Evolutionary conservation across 768 basidiomycete genomes (phyloP).

Genomic region (Mycena rebaudengoi): DNA sequence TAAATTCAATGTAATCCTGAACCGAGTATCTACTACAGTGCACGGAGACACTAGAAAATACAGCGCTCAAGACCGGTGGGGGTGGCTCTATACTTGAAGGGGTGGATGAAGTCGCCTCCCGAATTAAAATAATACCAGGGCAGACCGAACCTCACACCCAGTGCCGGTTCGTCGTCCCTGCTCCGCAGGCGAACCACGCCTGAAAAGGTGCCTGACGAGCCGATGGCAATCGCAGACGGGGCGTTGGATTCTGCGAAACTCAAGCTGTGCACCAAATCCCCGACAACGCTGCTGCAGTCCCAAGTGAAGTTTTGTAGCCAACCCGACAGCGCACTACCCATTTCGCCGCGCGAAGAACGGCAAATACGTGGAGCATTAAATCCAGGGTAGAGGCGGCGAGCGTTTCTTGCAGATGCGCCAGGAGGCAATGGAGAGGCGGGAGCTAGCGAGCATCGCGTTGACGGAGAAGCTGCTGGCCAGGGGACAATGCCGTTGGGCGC

Average conservation of each 20-base stretch:
- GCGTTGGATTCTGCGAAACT: not conserved
- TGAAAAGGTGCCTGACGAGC: not conserved
- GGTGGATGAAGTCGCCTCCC: not conserved
- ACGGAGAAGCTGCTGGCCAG: conserved; percentile 6
- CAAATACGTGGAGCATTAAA: not conserved
- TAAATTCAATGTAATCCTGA: too few relatives aligned
- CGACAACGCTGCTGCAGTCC: not conserved
- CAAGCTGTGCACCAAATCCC: not conserved
- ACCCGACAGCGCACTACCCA: not conserved
- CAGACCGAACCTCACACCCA: not conserved
- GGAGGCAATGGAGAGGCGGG: conserved; percentile 2
- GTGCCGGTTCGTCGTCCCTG: not conserved
- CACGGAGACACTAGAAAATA: too few relatives aligned
- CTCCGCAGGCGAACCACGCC: not conserved
- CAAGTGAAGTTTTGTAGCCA: not conserved
- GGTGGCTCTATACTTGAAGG: not conserved
- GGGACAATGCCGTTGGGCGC: not conserved
- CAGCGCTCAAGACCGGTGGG: too few relatives aligned
- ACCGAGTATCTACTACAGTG: too few relatives aligned
- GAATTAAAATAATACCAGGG: conserved; percentile 8
- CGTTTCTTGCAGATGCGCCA: conserved; percentile 3
- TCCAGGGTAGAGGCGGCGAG: conserved; percentile 1
- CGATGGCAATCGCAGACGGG: not conserved
- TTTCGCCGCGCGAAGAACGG: not conserved
- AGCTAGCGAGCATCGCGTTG: conserved; percentile 1